Evolutionary conservation across 148 eudicot genomes (phyloP).

Genomic region (Suaeda aralocaspica): DNA sequence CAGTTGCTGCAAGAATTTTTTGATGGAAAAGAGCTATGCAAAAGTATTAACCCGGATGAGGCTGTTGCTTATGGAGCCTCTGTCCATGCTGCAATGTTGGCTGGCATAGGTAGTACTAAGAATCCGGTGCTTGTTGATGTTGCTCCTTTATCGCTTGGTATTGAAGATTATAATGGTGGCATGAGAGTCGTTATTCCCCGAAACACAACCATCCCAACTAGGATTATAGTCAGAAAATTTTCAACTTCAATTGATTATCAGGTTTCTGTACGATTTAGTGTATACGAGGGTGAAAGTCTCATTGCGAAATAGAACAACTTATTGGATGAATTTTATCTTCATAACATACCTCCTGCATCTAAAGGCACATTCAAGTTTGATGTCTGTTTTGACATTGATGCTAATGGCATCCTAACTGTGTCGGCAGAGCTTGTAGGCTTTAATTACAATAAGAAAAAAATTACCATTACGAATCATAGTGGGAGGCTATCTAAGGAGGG

Average conservation of each 20-base stretch:
- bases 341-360: constrained; percentile 3
- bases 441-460: background rate
- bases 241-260: background rate
- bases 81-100: background rate
- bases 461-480: constrained; percentile 1
- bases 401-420: constrained; percentile 3
- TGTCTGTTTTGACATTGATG: constrained; percentile 1
- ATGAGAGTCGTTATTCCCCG: background rate
- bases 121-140: background rate
- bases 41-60: constrained; percentile 11
- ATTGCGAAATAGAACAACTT: constrained; percentile 3
- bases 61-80: constrained; percentile 6
- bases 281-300: constrained; percentile 1
- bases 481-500: constrained; percentile 1
- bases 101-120: background rate
- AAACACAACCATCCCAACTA: background rate
- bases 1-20: constrained; percentile 6
- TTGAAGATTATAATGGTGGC: background rate
- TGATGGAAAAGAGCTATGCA: constrained; percentile 4
- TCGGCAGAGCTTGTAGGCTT: background rate
- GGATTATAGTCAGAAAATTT: background rate
- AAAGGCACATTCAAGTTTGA: background rate
- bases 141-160: background rate
- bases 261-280: fast-evolving
- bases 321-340: background rate